Evolutionary conservation across 2,329 filamentous ascomycete species (phyloP).

Genomic region (Exserohilum turcica): DNA sequence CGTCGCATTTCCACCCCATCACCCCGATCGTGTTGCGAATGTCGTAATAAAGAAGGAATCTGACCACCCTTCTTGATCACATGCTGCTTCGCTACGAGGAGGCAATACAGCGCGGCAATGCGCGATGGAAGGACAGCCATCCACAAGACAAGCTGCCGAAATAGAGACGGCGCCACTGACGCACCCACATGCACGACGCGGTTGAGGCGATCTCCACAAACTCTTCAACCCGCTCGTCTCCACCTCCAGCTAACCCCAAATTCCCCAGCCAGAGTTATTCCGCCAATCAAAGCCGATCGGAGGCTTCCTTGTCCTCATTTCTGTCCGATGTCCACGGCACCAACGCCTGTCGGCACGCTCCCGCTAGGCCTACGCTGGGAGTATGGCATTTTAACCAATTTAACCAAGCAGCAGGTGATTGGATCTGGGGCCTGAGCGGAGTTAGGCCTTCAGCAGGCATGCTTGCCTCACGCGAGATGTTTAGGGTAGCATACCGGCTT

Average conservation of each 20-base stretch:
- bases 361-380: slow-evolving; percentile 6
- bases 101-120: not conserved
- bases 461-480: not conserved
- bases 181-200: slow-evolving; percentile 15
- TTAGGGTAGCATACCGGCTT: slow-evolving; percentile 1
- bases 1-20: not conserved
- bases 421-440: slow-evolving; percentile 10
- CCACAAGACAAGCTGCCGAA: slow-evolving; percentile 6
- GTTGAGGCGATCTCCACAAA: slow-evolving; percentile 21
- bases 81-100: slow-evolving; percentile 2
- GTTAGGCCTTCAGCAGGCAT: slow-evolving; percentile 15
- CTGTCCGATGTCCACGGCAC: slow-evolving; percentile 9
- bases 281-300: slow-evolving; percentile 13
- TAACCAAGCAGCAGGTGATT: slow-evolving; percentile 8
- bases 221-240: slow-evolving; percentile 4
- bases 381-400: slow-evolving; percentile 9
- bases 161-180: slow-evolving; percentile 13
- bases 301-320: slow-evolving; percentile 5
- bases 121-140: slow-evolving; percentile 36
- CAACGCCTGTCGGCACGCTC: slow-evolving; percentile 4
- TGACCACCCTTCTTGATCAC: slow-evolving; percentile 1
- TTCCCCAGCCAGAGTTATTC: slow-evolving; percentile 13
- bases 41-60: slow-evolving; percentile 1
- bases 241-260: slow-evolving; percentile 10
- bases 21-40: not conserved